A percentile compares a stretch with the other conserved stretches of the same genome.
These are phyloP conservation scores for Auricularia heimuer DNA, from an alignment of 768 basidiomycete genomes.

Conservation along the genomic window DNA sequence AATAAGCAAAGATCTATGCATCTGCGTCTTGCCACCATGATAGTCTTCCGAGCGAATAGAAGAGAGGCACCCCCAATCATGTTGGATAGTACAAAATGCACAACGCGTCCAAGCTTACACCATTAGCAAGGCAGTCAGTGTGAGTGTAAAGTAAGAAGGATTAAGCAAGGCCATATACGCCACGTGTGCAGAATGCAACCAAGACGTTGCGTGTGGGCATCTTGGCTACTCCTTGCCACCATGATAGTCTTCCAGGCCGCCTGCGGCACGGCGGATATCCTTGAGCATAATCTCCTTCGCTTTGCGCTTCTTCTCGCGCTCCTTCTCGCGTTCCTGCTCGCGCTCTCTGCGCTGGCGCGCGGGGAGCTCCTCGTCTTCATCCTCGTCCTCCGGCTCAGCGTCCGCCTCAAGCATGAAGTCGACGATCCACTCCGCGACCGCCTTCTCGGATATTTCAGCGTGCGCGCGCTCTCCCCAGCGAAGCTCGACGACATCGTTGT, in stretches of 20 bases:
- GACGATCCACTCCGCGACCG: constrained; percentile 63
- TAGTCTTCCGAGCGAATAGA: no score
- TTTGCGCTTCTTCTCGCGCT: constrained; percentile 7
- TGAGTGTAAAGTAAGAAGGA: no score
- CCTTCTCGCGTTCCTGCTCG: constrained; percentile 8
- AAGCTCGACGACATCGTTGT: constrained; percentile 55
- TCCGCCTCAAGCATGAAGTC: constrained; percentile 56
- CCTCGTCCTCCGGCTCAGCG: constrained; percentile 23
- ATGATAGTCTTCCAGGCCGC: constrained; percentile 4
- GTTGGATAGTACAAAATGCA: no score
- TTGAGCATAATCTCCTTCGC: constrained; percentile 9
- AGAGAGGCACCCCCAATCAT: no score
- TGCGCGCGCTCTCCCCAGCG: constrained; percentile 77
- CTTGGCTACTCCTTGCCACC: neutral
- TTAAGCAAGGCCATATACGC: no score
- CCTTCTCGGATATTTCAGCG: constrained; percentile 74
- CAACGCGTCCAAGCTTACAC: no score
- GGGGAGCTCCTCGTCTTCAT: constrained; percentile 17
- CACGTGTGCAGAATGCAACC: no score
- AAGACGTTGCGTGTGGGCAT: no score
- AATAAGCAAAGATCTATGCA: neutral
- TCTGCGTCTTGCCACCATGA: no score
- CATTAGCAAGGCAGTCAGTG: no score
- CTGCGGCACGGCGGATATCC: constrained; percentile 12
- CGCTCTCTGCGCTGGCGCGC: neutral